These are phyloP conservation scores for Colletotrichum orbiculare DNA, from an alignment of 2,329 filamentous ascomycete genomes.

Conservation along the genomic window DNA sequence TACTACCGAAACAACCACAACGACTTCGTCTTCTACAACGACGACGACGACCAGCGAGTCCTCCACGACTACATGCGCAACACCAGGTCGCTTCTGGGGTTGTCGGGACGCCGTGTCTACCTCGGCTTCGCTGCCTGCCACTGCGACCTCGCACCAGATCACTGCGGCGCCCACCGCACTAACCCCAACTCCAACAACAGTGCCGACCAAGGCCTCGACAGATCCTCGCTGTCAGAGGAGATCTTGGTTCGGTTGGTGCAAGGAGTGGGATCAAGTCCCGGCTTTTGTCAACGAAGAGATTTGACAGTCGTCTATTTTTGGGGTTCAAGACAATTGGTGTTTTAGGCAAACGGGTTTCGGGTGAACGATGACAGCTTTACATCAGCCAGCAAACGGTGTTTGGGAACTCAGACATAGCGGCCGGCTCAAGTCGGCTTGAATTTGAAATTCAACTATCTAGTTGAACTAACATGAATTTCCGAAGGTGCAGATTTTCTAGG, in stretches of 20 bases:
- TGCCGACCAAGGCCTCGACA: slow-evolving; percentile 40
- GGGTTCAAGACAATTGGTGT: not conserved
- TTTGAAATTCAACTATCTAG: too few species aligned
- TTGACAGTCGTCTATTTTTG: slow-evolving; percentile 8
- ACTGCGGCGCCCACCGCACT: slow-evolving; percentile 48
- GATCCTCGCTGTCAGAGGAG: slow-evolving; percentile 48
- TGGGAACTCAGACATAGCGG: slow-evolving; percentile 2
- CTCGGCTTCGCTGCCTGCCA: slow-evolving; percentile 26
- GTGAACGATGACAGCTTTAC: not conserved
- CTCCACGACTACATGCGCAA: slow-evolving; percentile 55
- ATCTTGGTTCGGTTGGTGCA: slow-evolving; percentile 56
- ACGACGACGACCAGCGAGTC: slow-evolving; percentile 41
- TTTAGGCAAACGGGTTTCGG: slow-evolving; percentile 2
- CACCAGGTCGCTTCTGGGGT: slow-evolving; percentile 68
- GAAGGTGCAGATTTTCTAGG: too few species aligned
- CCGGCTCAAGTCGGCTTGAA: slow-evolving; percentile 5
- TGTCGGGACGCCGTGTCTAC: slow-evolving; percentile 56
- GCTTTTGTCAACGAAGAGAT: slow-evolving; percentile 31
- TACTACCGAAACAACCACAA: slow-evolving; percentile 41
- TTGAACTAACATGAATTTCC: too few species aligned
- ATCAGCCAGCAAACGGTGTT: slow-evolving; percentile 45
- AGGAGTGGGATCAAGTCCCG: slow-evolving; percentile 45
- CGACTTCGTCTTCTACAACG: slow-evolving; percentile 41
- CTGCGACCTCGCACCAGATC: slow-evolving; percentile 41
- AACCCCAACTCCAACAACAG: slow-evolving; percentile 43